phyloP scores from a whole-genome alignment of 192 early-diverging fungal species.

The Phycomyces nitens region DNA sequence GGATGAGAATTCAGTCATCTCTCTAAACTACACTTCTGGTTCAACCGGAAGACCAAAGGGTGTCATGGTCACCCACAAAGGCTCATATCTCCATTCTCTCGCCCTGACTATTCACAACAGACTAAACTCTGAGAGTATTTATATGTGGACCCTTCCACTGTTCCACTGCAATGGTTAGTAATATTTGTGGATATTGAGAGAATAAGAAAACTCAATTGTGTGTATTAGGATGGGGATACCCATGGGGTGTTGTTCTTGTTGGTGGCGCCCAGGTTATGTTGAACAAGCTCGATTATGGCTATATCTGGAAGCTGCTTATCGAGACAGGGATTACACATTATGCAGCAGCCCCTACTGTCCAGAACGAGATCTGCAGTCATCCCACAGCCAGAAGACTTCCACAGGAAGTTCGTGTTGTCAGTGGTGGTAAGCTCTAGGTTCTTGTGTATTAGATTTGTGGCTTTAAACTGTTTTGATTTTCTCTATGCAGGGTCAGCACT shows the following conservation, averaged over 20 bases:
- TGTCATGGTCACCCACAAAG: conserved; percentile 50
- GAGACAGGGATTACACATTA: conserved; percentile 52
- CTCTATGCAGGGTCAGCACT: conserved; percentile 51
- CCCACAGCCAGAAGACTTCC: conserved; percentile 33
- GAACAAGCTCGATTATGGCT: conserved; percentile 52
- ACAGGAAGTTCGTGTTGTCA: conserved; percentile 6
- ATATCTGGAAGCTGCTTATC: conserved; percentile 48
- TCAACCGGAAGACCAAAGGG: conserved; percentile 60
- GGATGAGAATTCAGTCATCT: conserved; percentile 44
- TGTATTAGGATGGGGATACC: conserved; percentile 35
- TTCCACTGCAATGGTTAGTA: conserved; percentile 52
- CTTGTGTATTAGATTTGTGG: background rate
- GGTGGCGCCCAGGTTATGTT: conserved; percentile 46
- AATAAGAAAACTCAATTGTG: background rate
- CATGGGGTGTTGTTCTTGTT: conserved; percentile 17
- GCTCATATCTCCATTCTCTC: conserved; percentile 48
- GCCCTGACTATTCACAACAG: conserved; percentile 41
- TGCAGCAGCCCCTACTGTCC: conserved; percentile 57
- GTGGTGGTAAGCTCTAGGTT: conserved; percentile 15
- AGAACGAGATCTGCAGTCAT: conserved; percentile 51
- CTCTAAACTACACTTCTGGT: conserved; percentile 58
- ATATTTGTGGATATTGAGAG: background rate
- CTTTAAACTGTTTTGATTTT: no score
- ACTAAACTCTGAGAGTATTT: conserved; percentile 44
- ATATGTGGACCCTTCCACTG: conserved; percentile 53